Evolutionary conservation across 768 basidiomycete species (phyloP), one percentile per base, ranked within the genome.

Genomic region (Agrocybe chaxingu): DNA sequence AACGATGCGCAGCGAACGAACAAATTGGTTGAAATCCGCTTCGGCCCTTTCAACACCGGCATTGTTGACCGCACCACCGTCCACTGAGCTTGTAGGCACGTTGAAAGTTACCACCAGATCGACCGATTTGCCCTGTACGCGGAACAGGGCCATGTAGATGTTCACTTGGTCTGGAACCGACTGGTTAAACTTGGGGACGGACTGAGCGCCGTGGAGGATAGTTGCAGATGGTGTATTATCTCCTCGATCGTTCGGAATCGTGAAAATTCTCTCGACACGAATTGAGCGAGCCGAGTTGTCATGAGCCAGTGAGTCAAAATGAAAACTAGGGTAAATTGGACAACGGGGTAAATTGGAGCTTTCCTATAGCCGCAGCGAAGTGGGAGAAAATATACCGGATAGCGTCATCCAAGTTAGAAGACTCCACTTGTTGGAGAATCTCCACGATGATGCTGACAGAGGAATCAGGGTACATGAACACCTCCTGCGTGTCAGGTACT

Each of bases 401-500:
- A 2, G 92, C 92, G 40, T 86, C 81, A 39, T 72, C 61, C 34
- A 75, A 72, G 49, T 81, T 75, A 9, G 62, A 55, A n/a, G 69
- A 66, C 32, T 83, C 74, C 19, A 96, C 92, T 51, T 82, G 75
- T 64, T 92, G 67, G 9, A 98, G 71, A 18, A 97, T 80, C 63
- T 99, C 97, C 24, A 97, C 68, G 44, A 98, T 79, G 54, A 95
- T 77, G 61, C 87, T 92, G 57, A 84, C 72, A 43, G 76, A 76
- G 4, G 84, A 87, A 42, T 81, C 67, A 5, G 80, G 79, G 48
- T 84, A 85, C 49, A 97, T 65, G 68, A 92, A 88, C 37, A 97
- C 96, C 63, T 98, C 97, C 67, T 99, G 96, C 3, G 83, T 92
- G 64, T 98, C 89, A 10, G 97, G 95, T 9, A 99, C 75, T 69